A percentile compares a stretch with the other conserved stretches of the same genome.
Conservation (phyloP, 176 grass and related monocot species). For the Calamus simplicifolius region DNA sequence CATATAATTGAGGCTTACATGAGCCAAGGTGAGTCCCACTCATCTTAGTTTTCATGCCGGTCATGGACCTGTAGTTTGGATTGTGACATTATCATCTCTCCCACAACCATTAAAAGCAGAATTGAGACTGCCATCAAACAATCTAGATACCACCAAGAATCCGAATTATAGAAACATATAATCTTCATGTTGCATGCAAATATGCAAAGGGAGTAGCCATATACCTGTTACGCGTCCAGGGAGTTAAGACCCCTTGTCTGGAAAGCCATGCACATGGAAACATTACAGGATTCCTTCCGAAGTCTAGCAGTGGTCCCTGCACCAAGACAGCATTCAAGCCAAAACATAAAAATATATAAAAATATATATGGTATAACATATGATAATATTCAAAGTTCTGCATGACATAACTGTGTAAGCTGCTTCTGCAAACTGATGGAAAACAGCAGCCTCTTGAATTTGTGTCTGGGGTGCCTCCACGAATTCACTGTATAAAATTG, state of each 20-base stretch:
- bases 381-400: no score
- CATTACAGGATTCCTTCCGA: conserved; percentile 93
- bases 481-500: conserved; percentile 42
- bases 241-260: conserved; percentile 89
- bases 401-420: conserved; percentile 62
- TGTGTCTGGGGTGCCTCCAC: conserved; percentile 50
- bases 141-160: no score
- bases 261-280: conserved; percentile 99
- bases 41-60: no score
- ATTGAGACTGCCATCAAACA: no score
- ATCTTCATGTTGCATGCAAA: no score
- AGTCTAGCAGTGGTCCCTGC: conserved; percentile 89
- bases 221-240: conserved; percentile 71
- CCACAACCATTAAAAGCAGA: no score
- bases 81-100: no score
- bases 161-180: no score
- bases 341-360: neutral
- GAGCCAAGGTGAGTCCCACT: no score
- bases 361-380: neutral
- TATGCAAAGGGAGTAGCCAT: no score
- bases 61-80: no score
- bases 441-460: conserved; percentile 61
- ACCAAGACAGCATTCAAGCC: conserved; percentile 8
- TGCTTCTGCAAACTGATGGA: conserved; percentile 89
- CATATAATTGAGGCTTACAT: no score